Conservation (phyloP, 2,329 filamentous ascomycete genomes). For the Botrytis galanthina region DNA sequence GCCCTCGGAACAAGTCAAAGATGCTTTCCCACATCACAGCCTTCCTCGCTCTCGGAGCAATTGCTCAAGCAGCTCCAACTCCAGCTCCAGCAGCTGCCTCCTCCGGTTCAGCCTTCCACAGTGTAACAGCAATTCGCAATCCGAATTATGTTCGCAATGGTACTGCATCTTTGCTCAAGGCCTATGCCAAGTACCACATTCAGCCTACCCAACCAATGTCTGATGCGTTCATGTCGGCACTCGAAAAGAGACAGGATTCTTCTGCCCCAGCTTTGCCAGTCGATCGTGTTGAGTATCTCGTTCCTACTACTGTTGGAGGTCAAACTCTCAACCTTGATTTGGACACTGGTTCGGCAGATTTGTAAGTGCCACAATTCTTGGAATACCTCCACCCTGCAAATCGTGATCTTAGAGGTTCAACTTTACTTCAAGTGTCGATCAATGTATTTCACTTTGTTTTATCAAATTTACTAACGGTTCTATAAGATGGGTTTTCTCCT, state of each 20-base stretch:
- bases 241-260: slow-evolving; percentile 36
- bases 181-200: slow-evolving; percentile 37
- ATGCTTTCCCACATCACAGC: slow-evolving; percentile 34
- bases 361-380: slow-evolving; percentile 31
- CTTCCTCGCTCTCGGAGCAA: slow-evolving; percentile 31
- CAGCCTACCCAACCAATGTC: slow-evolving; percentile 33
- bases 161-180: slow-evolving; percentile 36
- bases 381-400: background rate
- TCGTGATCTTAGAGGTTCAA: background rate
- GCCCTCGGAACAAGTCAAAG: slow-evolving; percentile 17
- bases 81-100: background rate
- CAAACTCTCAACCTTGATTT: slow-evolving; percentile 37
- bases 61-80: slow-evolving; percentile 30
- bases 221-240: slow-evolving; percentile 26
- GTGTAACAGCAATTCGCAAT: slow-evolving; percentile 34
- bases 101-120: slow-evolving; percentile 23
- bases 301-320: slow-evolving; percentile 33
- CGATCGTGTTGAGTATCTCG: slow-evolving; percentile 34
- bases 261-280: slow-evolving; percentile 29
- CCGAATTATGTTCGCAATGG: slow-evolving; percentile 35
- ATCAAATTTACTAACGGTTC: background rate
- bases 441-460: background rate
- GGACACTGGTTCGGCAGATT: slow-evolving; percentile 37
- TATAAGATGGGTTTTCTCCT: slow-evolving; percentile 37
- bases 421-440: background rate